These are phyloP conservation scores for Arctostaphylos glauca DNA, from an alignment of 148 eudicot genomes.

Conservation along the genomic window DNA sequence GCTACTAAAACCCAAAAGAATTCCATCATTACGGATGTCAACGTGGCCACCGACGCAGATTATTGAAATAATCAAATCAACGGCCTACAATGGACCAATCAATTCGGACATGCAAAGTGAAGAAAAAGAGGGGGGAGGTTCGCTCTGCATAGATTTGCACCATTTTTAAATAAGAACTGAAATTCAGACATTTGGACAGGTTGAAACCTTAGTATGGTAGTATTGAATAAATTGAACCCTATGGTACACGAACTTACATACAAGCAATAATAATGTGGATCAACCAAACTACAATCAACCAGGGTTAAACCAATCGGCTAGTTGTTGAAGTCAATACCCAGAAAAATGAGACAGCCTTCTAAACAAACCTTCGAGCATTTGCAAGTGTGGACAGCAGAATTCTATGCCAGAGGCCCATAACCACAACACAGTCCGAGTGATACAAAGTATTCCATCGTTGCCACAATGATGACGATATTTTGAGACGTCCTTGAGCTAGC, in stretches of 20 bases:
- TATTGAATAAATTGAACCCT: background rate
- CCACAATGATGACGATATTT: constrained; percentile 3
- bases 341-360: constrained; percentile 5
- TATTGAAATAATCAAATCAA: background rate
- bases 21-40: too few species aligned
- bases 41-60: too few species aligned
- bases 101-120: background rate
- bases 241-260: background rate
- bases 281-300: background rate
- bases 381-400: background rate
- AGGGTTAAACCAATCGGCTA: background rate
- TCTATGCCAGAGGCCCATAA: background rate
- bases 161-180: background rate
- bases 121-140: background rate
- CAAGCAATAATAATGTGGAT: constrained; percentile 9
- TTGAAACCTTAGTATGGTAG: background rate
- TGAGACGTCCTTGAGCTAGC: constrained; percentile 27
- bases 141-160: background rate
- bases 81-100: background rate
- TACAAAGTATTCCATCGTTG: background rate
- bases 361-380: background rate
- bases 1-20: background rate
- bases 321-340: constrained; percentile 6
- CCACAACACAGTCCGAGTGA: background rate
- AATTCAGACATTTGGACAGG: background rate